Conservation (phyloP, 73 alveolate species). For the Paramecium primaurelia region DNA sequence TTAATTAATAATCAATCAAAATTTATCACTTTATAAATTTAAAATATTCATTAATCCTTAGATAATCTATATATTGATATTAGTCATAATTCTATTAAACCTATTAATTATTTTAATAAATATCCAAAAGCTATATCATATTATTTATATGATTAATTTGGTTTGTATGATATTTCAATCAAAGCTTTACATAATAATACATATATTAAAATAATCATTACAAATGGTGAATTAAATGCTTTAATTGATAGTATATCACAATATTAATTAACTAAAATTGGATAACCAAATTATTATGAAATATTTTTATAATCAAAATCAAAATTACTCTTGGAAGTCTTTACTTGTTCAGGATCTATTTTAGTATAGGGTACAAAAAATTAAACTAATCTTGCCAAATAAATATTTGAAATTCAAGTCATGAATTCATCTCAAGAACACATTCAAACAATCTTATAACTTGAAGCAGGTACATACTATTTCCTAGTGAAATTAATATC, state of each 20-base stretch:
- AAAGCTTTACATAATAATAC: neutral
- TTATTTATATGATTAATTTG: neutral
- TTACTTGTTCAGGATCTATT: neutral
- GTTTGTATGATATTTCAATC: neutral
- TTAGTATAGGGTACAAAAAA: neutral
- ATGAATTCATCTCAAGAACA: neutral
- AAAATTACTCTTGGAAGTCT: neutral
- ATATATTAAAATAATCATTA: neutral
- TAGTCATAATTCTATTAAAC: neutral
- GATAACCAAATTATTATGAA: constrained; percentile 1
- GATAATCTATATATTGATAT: neutral
- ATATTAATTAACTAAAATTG: neutral
- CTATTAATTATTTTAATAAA: neutral
- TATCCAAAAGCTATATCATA: neutral
- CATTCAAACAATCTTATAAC: neutral
- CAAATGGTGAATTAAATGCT: neutral
- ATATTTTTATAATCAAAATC: neutral
- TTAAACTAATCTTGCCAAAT: neutral
- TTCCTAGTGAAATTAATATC: neutral
- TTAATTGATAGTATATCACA: neutral
- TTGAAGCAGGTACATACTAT: constrained; percentile 2
- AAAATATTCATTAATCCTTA: neutral
- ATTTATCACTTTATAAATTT: neutral
- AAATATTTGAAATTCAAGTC: neutral
- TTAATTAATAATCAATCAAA: neutral